These are phyloP conservation scores for Penicillium odoratum DNA, from an alignment of 495 filamentous ascomycete genomes.

Conservation along the genomic window DNA sequence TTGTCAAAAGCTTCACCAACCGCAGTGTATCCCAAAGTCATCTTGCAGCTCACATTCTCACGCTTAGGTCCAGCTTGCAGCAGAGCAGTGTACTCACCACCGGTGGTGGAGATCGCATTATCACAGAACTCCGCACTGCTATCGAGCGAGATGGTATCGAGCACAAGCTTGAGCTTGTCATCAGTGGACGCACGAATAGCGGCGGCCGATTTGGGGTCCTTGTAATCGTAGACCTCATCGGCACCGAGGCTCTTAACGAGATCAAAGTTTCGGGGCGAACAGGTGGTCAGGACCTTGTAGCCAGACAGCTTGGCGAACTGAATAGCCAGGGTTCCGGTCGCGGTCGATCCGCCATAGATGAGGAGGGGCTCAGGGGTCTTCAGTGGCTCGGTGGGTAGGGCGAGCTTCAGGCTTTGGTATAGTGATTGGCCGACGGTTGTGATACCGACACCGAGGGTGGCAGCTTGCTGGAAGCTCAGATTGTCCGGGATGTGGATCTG, in stretches of 20 bases:
- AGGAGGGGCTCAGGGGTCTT: constrained; percentile 36
- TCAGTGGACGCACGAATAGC: constrained; percentile 38
- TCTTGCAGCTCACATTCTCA: constrained; percentile 32
- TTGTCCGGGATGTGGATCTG: constrained; percentile 55
- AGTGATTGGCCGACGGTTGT: constrained; percentile 42
- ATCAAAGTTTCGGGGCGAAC: constrained; percentile 40
- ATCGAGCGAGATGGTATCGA: constrained; percentile 40
- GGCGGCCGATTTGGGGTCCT: constrained; percentile 23
- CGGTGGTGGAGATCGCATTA: constrained; percentile 36
- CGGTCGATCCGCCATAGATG: constrained; percentile 56
- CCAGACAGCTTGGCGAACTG: constrained; percentile 53
- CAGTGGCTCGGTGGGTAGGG: constrained; percentile 23
- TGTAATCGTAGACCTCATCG: constrained; percentile 44
- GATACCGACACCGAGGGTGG: constrained; percentile 57
- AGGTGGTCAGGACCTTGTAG: constrained; percentile 42
- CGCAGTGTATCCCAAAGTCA: constrained; percentile 36
- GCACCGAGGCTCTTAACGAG: constrained; percentile 38
- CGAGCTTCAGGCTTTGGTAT: constrained; percentile 37
- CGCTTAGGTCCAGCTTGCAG: constrained; percentile 29
- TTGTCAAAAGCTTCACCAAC: constrained; percentile 39
- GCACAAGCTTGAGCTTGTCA: constrained; percentile 40
- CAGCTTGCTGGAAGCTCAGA: constrained; percentile 54
- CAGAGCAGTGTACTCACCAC: constrained; percentile 32
- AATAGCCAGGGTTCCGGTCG: constrained; percentile 58
- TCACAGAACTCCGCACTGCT: constrained; percentile 40